Evolutionary conservation across 257 asterid species (phyloP).

Genomic region (Coffea eugenioides): DNA sequence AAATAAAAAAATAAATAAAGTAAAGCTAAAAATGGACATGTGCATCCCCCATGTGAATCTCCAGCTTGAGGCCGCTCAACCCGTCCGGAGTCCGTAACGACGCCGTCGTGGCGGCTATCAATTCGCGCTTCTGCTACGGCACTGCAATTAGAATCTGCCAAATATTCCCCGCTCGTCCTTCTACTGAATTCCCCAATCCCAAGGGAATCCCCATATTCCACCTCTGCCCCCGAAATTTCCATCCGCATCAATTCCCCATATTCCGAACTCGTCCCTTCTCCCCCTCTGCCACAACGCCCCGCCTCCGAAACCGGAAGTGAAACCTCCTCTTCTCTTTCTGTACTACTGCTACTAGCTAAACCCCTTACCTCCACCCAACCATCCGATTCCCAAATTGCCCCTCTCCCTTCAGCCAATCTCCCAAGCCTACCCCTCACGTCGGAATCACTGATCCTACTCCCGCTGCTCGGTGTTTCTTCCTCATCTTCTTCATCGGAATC

Average conservation of each 20-base stretch:
- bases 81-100: neutral
- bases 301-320: slow-evolving; percentile 1
- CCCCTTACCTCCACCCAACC: slow-evolving; percentile 52
- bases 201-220: slow-evolving; percentile 20
- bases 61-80: neutral
- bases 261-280: slow-evolving; percentile 31
- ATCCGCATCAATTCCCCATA: slow-evolving; percentile 3
- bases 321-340: neutral
- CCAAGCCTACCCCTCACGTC: slow-evolving; percentile 33
- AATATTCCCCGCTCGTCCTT: slow-evolving; percentile 19
- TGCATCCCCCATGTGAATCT: neutral
- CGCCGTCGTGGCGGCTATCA: slow-evolving; percentile 1
- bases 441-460: neutral
- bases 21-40: neutral
- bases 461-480: neutral
- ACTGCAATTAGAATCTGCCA: slow-evolving; percentile 8
- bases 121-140: neutral
- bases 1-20: neutral
- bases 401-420: slow-evolving; percentile 28
- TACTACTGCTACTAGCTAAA: neutral
- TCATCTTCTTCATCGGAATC: slow-evolving; percentile 32
- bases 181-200: slow-evolving; percentile 13
- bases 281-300: neutral
- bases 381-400: slow-evolving; percentile 53
- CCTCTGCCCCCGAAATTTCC: slow-evolving; percentile 1